Evolutionary conservation across 495 filamentous ascomycete species (phyloP).

Genomic region (Daldinia childiae): DNA sequence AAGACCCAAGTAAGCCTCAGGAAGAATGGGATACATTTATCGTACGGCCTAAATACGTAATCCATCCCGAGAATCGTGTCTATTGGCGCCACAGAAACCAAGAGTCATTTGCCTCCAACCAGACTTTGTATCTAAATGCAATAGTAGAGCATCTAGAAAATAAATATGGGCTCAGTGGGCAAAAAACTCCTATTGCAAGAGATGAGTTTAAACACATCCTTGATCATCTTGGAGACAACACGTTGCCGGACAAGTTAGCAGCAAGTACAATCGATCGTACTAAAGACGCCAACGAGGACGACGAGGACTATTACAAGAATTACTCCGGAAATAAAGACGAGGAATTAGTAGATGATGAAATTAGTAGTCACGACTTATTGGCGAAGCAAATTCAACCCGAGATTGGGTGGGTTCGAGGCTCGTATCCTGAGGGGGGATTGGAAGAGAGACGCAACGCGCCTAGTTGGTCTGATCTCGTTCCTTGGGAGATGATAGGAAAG

Average conservation of each 20-base stretch:
- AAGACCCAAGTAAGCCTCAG: not conserved
- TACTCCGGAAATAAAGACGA: not conserved
- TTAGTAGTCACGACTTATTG: not conserved
- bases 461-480: conserved; percentile 24
- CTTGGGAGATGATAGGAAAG: conserved; percentile 1
- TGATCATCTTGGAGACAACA: conserved; percentile 16
- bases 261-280: not conserved
- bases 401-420: not conserved
- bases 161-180: not conserved
- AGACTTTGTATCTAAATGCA: conserved; percentile 1
- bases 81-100: conserved; percentile 32
- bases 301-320: no score
- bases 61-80: conserved; percentile 44
- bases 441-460: conserved; percentile 16
- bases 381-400: conserved; percentile 5
- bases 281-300: no score
- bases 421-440: not conserved
- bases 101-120: not conserved
- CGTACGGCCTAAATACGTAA: conserved; percentile 29
- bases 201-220: conserved; percentile 7
- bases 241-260: not conserved
- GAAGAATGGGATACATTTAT: conserved; percentile 1
- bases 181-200: not conserved
- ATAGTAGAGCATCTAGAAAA: conserved; percentile 24
- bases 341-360: not conserved